A percentile compares a stretch with the other conserved stretches of the same genome.
Conservation (phyloP, 2,329 filamentous ascomycete species). For the Mycosphaerella sp. region DNA sequence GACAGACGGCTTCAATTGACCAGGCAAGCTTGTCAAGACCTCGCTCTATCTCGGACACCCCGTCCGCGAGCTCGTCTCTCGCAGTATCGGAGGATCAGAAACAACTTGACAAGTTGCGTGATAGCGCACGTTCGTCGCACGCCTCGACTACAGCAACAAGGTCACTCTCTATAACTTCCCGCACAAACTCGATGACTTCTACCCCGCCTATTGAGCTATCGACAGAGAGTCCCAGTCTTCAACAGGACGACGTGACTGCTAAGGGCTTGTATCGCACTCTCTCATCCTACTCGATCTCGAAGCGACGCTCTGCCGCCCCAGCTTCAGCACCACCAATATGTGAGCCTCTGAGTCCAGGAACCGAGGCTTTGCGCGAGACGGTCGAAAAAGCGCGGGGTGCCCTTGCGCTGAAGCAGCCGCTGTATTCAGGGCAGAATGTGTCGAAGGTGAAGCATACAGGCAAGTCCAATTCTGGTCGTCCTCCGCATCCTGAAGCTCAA, state of each 20-base stretch:
- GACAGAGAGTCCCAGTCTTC: conserved; percentile 16
- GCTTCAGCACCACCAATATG: background rate
- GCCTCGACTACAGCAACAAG: conserved; percentile 26
- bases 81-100: conserved; percentile 27
- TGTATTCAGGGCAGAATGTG: conserved; percentile 14
- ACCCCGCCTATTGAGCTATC: conserved; percentile 23
- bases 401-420: conserved; percentile 8
- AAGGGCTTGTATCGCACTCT: conserved; percentile 22
- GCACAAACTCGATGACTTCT: conserved; percentile 28
- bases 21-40: conserved; percentile 7
- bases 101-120: conserved; percentile 26
- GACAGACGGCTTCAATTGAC: background rate
- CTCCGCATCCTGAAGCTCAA: background rate
- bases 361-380: background rate
- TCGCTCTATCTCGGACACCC: conserved; percentile 19
- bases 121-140: conserved; percentile 30
- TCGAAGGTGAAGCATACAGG: conserved; percentile 14
- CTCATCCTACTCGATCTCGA: conserved; percentile 23
- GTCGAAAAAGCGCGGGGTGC: conserved; percentile 14
- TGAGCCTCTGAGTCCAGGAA: conserved; percentile 2
- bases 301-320: conserved; percentile 25
- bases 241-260: conserved; percentile 10
- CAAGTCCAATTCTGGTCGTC: conserved; percentile 4
- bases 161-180: conserved; percentile 20
- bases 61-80: conserved; percentile 24